Evolutionary conservation across 1,284 basidiomycete species (phyloP), one percentile per base, ranked within the genome.

Genomic region (Quambalaria eucalypti): DNA sequence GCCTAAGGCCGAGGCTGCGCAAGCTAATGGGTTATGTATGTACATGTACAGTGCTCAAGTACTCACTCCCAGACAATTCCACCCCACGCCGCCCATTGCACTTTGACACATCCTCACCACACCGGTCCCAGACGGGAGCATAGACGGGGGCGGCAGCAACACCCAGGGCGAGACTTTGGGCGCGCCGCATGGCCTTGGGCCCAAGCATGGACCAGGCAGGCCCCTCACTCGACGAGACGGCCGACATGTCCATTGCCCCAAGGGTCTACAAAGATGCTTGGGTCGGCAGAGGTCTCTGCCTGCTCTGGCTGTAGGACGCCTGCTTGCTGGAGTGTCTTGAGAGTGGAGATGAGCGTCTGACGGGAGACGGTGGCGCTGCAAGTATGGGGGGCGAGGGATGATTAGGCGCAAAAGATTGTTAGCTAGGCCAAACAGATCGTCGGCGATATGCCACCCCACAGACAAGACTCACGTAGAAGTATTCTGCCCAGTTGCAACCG

Each of bases 261-360:
- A 12, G 42, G 42, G 25, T 46, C 42, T 12, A 46, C 25, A 26
- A 46, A 23, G 16, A 23, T 12, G 25, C 42, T 46, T 26, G 42
- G 42, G 25, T 46, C 42, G 2, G n/a, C 25, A 12, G 21, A 14
- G 6, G 12, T 26, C 21, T 46, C 59, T 10, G 23, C 55, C 2
- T 28, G 8, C 16, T 52, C 56, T 4, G 9, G 26, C 14, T 52
- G 54, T 10, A 72, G 44, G 10, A 70, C 68, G 26, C 68, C 69
- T 0, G 69, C 69, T 39, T 70, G 61, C n/a, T 64, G 59, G 14
- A 73, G 50, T 21, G 61, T 46, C 21, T 64, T 40, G 21, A 71
- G 55, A 1, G 68, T 71, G 25, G 60, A 36, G 7, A 25, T 30
- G 23, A 73, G 49, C 7, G 61, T 62, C 7, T 46, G 54, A 2